Evolutionary conservation across 345 rosid species (phyloP).

Genomic region (Citrus australasica): DNA sequence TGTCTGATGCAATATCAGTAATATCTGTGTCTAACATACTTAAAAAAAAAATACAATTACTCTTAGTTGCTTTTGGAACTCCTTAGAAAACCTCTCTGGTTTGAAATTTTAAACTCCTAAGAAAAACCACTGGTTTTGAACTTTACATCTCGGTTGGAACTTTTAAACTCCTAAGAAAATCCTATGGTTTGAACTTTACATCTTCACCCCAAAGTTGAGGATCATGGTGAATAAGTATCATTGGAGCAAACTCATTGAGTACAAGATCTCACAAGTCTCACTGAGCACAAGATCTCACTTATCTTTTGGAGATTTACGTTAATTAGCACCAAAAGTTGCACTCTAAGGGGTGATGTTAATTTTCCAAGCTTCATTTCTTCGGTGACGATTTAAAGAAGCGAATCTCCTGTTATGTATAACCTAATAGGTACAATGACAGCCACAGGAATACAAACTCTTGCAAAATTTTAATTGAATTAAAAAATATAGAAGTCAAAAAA

Average conservation of each 20-base stretch:
- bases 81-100: slow-evolving; percentile 48
- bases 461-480: no score
- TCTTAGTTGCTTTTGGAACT: slow-evolving; percentile 49
- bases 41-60: slow-evolving; percentile 31
- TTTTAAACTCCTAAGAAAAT: slow-evolving; percentile 8
- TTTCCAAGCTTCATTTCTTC: slow-evolving; percentile 40
- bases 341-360: slow-evolving; percentile 29
- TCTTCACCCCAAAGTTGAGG: slow-evolving; percentile 52
- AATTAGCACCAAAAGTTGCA: slow-evolving; percentile 7
- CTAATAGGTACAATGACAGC: slow-evolving; percentile 11
- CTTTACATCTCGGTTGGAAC: slow-evolving; percentile 42
- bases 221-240: slow-evolving; percentile 35
- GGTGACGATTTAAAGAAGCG: slow-evolving; percentile 11
- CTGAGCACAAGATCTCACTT: no score
- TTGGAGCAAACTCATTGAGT: not conserved
- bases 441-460: no score
- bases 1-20: no score
- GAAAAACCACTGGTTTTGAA: no score
- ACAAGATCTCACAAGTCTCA: no score
- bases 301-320: no score
- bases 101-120: slow-evolving; percentile 29
- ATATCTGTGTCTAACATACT: no score
- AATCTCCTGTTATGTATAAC: slow-evolving; percentile 33
- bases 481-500: no score
- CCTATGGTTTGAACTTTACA: slow-evolving; percentile 8